These are phyloP conservation scores for Fraxinus albicans DNA, from an alignment of 305 asterid genomes.

Conservation along the genomic window DNA sequence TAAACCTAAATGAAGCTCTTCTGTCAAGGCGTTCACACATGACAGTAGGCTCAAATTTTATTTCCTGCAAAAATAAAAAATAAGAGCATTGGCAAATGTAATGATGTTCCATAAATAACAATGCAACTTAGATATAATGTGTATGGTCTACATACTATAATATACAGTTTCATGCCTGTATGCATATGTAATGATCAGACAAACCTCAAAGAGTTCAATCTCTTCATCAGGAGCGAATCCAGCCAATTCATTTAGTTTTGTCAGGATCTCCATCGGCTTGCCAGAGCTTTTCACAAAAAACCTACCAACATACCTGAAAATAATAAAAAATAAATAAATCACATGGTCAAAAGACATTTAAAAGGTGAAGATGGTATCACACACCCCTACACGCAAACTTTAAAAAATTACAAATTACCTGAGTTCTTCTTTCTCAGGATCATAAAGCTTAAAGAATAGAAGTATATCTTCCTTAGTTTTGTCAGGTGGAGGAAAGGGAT, in stretches of 20 bases:
- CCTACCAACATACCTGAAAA: constrained; percentile 81
- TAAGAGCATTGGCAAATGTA: constrained; percentile 7
- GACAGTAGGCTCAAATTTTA: constrained; percentile 88
- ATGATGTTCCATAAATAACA: constrained; percentile 3
- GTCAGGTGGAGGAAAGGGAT: constrained; percentile 69
- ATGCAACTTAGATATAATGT: constrained; percentile 16
- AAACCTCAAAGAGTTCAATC: constrained; percentile 91
- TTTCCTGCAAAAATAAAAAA: constrained; percentile 56
- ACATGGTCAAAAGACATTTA: constrained; percentile 12
- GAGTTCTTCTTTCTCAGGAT: constrained; percentile 88
- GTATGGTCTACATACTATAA: background rate
- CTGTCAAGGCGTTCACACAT: constrained; percentile 96
- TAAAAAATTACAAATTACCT: constrained; percentile 43
- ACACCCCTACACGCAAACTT: background rate
- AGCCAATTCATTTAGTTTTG: constrained; percentile 79
- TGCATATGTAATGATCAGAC: constrained; percentile 15
- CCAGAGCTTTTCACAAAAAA: constrained; percentile 69
- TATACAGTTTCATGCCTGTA: background rate
- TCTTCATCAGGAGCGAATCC: constrained; percentile 90
- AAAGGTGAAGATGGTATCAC: background rate
- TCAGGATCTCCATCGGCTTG: constrained; percentile 72
- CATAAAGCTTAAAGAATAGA: constrained; percentile 86
- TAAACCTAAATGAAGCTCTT: constrained; percentile 63
- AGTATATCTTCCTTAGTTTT: constrained; percentile 85
- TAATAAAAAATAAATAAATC: constrained; percentile 7